These are phyloP conservation scores for Ogataea paradorogensis DNA, from an alignment of 805 yeast genomes.

Conservation along the genomic window DNA sequence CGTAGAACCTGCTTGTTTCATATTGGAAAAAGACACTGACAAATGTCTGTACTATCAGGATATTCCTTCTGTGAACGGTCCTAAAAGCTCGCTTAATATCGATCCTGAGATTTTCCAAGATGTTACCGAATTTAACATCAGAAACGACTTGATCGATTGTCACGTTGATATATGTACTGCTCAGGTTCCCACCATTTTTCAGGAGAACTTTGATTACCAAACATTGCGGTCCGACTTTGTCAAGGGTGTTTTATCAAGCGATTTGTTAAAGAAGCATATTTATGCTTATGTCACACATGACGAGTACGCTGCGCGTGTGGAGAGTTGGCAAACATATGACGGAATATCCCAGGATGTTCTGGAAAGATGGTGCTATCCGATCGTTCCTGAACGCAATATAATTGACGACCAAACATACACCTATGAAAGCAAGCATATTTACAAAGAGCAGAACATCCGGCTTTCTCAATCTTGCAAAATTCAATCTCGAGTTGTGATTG, in stretches of 20 bases:
- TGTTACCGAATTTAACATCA: slow-evolving; percentile 70
- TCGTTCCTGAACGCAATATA: slow-evolving; percentile 82
- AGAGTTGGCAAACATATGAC: slow-evolving; percentile 89
- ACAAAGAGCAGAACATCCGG: slow-evolving; percentile 84
- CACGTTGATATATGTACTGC: slow-evolving; percentile 95
- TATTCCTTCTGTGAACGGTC: slow-evolving; percentile 54
- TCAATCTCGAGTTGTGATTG: slow-evolving; percentile 78
- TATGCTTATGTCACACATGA: slow-evolving; percentile 81
- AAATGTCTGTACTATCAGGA: slow-evolving; percentile 84
- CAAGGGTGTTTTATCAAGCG: slow-evolving; percentile 86
- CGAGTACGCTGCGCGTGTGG: slow-evolving; percentile 92
- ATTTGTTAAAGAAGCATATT: slow-evolving; percentile 83
- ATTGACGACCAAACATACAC: slow-evolving; percentile 68
- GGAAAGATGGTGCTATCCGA: slow-evolving; percentile 90
- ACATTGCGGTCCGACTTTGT: slow-evolving; percentile 82
- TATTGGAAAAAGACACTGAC: slow-evolving; percentile 68
- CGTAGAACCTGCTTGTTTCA: slow-evolving; percentile 79
- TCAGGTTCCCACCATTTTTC: slow-evolving; percentile 91
- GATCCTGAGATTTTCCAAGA: slow-evolving; percentile 83
- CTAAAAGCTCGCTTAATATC: slow-evolving; percentile 51
- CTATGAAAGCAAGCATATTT: slow-evolving; percentile 81
- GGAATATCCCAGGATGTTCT: slow-evolving; percentile 87
- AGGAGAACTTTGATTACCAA: slow-evolving; percentile 95
- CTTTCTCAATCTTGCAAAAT: slow-evolving; percentile 91
- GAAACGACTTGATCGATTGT: slow-evolving; percentile 95